Evolutionary conservation across 1,139 yeast genomes (phyloP).

Genomic region (Debaryomycetaceae sp.): DNA sequence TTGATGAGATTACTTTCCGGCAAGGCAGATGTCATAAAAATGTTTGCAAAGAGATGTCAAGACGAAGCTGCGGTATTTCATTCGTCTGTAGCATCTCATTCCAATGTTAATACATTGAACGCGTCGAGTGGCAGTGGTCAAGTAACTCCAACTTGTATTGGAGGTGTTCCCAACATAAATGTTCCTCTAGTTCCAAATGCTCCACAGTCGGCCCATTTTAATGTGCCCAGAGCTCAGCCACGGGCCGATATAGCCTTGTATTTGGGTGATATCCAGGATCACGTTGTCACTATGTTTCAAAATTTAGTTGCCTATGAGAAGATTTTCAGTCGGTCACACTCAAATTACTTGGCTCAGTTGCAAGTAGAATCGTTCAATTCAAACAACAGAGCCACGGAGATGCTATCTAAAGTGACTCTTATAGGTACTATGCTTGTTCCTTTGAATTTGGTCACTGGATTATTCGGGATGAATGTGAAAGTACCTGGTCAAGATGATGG

Average conservation of each 20-base stretch:
- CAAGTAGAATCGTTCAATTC: constrained; percentile 22
- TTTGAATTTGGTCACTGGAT: constrained; percentile 19
- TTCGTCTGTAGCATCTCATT: constrained; percentile 2
- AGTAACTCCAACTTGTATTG: constrained; percentile 3
- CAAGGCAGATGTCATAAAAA: constrained; percentile 94
- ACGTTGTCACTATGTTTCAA: constrained; percentile 23
- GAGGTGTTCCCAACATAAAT: constrained; percentile 3
- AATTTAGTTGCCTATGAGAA: constrained; percentile 22
- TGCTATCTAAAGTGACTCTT: constrained; percentile 20
- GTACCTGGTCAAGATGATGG: constrained; percentile 17
- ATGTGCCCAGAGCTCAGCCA: constrained; percentile 41
- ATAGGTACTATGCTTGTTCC: constrained; percentile 23
- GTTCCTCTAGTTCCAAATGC: not conserved
- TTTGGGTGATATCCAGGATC: constrained; percentile 84
- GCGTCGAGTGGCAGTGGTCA: constrained; percentile 1
- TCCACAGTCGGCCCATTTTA: constrained; percentile 3
- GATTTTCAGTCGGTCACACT: constrained; percentile 21
- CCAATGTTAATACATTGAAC: constrained; percentile 3
- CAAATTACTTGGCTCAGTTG: constrained; percentile 24
- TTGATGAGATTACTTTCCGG: constrained; percentile 86
- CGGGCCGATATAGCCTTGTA: constrained; percentile 83
- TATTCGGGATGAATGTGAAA: constrained; percentile 24
- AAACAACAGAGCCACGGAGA: constrained; percentile 17
- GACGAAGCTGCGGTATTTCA: constrained; percentile 45
- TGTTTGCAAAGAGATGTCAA: constrained; percentile 95